A percentile compares a stretch with the other conserved stretches of the same genome.
phyloP scores from a whole-genome alignment of 164 flowering plant species.

The Magnolia sinica region DNA sequence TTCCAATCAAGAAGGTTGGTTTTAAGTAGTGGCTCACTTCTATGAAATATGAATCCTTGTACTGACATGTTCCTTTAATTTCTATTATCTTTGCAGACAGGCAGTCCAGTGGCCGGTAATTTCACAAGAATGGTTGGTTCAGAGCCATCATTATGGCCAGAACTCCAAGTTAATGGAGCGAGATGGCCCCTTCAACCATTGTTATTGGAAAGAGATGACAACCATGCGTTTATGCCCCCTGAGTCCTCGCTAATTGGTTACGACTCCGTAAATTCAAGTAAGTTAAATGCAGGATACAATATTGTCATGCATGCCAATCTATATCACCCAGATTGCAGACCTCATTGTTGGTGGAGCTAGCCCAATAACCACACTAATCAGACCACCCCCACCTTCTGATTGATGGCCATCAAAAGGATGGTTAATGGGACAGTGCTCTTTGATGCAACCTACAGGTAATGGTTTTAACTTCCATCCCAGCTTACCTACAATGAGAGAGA shows the following conservation, averaged over 20 bases:
- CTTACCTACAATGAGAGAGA: background rate
- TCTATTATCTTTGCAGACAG: slow-evolving; percentile 32
- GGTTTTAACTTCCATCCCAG: background rate
- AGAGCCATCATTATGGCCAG: slow-evolving; percentile 49
- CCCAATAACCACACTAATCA: background rate
- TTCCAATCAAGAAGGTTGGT: too few species aligned
- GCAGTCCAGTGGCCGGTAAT: slow-evolving; percentile 41
- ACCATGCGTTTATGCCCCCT: slow-evolving; percentile 40
- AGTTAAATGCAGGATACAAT: background rate
- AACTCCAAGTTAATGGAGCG: slow-evolving; percentile 27
- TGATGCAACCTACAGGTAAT: background rate
- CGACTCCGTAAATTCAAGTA: slow-evolving; percentile 65
- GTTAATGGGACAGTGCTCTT: background rate
- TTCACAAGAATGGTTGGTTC: slow-evolving; percentile 33
- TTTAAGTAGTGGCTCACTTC: too few species aligned
- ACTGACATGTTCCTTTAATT: too few species aligned
- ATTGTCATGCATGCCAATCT: too few species aligned
- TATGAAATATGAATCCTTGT: too few species aligned
- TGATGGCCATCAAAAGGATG: background rate
- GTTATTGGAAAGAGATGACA: slow-evolving; percentile 45
- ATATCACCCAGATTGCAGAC: too few species aligned
- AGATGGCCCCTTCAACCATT: slow-evolving; percentile 35
- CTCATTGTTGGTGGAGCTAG: too few species aligned
- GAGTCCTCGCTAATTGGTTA: slow-evolving; percentile 55
- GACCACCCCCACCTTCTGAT: background rate